phyloP scores from a whole-genome alignment of 768 basidiomycete species.

The Suillus subalutaceus region DNA sequence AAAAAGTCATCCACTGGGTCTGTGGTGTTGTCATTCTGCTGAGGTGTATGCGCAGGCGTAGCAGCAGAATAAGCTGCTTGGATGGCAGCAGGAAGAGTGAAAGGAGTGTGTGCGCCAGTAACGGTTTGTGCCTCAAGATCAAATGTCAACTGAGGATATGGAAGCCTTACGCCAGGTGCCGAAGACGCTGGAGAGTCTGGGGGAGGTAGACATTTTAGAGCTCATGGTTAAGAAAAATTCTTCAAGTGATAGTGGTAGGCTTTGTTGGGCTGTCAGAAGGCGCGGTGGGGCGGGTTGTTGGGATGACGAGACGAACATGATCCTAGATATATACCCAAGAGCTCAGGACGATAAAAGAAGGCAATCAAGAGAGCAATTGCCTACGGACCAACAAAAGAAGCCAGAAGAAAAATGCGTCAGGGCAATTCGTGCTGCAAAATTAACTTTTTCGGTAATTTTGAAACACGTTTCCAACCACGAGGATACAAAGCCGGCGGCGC shows the following conservation, averaged over 20 bases:
- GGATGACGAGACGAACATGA: conserved; percentile 3
- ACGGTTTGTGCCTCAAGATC: conserved; percentile 24
- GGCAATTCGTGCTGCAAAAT: conserved; percentile 7
- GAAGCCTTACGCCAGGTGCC: conserved; percentile 22
- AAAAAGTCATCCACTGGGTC: conserved; percentile 32
- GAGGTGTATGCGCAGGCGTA: conserved; percentile 14
- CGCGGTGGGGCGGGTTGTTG: conserved; percentile 7
- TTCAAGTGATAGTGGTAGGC: not conserved
- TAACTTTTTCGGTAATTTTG: conserved; percentile 10
- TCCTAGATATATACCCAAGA: conserved; percentile 16
- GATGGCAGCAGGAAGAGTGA: conserved; percentile 13
- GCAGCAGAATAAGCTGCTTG: conserved; percentile 12
- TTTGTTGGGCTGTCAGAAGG: not conserved
- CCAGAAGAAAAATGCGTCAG: not conserved
- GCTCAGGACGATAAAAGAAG: conserved; percentile 3
- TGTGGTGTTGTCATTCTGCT: not conserved
- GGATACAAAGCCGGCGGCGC: not conserved
- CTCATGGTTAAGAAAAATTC: conserved; percentile 9
- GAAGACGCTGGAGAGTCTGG: conserved; percentile 15
- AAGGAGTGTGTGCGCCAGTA: conserved; percentile 11
- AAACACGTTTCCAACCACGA: not conserved
- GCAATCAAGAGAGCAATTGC: conserved; percentile 15
- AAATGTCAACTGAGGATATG: conserved; percentile 10
- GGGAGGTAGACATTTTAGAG: conserved; percentile 1
- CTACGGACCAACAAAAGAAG: conserved; percentile 16